Evolutionary conservation across 129 eudicot genomes (phyloP).

Genomic region (Flaveria brownii): DNA sequence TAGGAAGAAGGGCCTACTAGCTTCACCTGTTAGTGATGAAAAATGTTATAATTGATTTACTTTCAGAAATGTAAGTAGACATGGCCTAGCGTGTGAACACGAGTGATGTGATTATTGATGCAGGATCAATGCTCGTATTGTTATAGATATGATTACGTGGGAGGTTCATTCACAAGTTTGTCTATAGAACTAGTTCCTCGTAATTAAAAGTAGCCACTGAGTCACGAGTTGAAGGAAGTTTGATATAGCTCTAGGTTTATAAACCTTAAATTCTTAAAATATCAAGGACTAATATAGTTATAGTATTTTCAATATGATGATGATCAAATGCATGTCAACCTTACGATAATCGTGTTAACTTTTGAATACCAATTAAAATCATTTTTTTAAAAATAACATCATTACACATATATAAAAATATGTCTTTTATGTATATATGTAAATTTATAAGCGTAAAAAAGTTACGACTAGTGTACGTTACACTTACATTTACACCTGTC

Average conservation of each 20-base stretch:
- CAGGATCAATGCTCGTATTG: constrained; percentile 13
- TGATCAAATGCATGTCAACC: too few relatives aligned
- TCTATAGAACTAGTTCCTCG: constrained; percentile 9
- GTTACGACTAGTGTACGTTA: too few relatives aligned
- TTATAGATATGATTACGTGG: constrained; percentile 1
- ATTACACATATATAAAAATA: too few relatives aligned
- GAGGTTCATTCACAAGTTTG: constrained; percentile 20
- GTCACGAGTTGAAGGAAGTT: constrained; percentile 23
- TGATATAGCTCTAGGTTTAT: too few relatives aligned
- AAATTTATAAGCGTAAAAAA: too few relatives aligned
- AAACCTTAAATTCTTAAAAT: too few relatives aligned
- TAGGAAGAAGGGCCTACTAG: not conserved
- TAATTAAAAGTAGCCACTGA: constrained; percentile 22
- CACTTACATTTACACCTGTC: too few relatives aligned
- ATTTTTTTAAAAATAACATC: too few relatives aligned
- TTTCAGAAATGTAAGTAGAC: too few relatives aligned
- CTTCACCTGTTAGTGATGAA: not conserved
- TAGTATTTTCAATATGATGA: not conserved
- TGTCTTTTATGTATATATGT: too few relatives aligned
- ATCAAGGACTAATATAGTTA: not conserved
- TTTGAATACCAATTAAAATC: too few relatives aligned
- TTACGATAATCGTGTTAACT: too few relatives aligned
- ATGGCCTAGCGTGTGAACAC: not conserved
- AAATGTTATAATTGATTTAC: not conserved
- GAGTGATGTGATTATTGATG: constrained; percentile 16